A percentile compares a stretch with the other conserved stretches of the same genome.
Conservation (phyloP, 345 rosid genomes). For the Nephelium lappaceum region DNA sequence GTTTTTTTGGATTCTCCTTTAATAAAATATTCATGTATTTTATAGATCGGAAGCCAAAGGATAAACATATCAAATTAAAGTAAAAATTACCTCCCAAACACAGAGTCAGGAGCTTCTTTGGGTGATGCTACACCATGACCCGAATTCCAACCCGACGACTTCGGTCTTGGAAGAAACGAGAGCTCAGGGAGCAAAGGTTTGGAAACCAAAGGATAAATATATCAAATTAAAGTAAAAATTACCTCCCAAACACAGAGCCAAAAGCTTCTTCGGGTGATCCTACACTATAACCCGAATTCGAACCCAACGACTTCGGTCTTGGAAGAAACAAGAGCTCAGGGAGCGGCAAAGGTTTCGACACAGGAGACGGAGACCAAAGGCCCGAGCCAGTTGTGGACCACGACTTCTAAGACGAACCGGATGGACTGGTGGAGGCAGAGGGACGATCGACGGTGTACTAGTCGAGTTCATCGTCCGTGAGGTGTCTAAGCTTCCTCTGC, state of each 20-base stretch:
- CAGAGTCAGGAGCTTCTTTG: conserved; percentile 22
- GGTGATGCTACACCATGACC: conserved; percentile 23
- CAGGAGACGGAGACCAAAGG: conserved; percentile 38
- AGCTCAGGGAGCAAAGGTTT: conserved; percentile 60
- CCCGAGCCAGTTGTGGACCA: conserved; percentile 32
- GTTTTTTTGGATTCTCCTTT: neutral
- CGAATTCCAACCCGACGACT: conserved; percentile 22
- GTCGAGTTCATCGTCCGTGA: conserved; percentile 47
- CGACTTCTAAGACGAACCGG: conserved; percentile 26
- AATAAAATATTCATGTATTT: neutral
- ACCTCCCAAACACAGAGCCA: conserved; percentile 26
- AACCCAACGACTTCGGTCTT: conserved; percentile 22
- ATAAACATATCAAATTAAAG: neutral
- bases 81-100: conserved; percentile 25
- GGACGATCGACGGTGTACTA: conserved; percentile 20
- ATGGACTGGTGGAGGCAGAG: conserved; percentile 33
- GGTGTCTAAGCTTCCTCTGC: conserved; percentile 55
- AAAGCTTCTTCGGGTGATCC: conserved; percentile 30
- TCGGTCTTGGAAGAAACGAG: conserved; percentile 16
- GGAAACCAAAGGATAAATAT: neutral
- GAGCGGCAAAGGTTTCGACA: conserved; percentile 64
- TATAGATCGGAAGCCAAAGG: too few species aligned
- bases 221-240: conserved; percentile 1
- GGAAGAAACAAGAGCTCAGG: conserved; percentile 35
- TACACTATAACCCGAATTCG: conserved; percentile 18